Base-by-base conservation (phyloP, 1,284 basidiomycete genomes). In the Cutaneotrichosporon sp. region DNA sequence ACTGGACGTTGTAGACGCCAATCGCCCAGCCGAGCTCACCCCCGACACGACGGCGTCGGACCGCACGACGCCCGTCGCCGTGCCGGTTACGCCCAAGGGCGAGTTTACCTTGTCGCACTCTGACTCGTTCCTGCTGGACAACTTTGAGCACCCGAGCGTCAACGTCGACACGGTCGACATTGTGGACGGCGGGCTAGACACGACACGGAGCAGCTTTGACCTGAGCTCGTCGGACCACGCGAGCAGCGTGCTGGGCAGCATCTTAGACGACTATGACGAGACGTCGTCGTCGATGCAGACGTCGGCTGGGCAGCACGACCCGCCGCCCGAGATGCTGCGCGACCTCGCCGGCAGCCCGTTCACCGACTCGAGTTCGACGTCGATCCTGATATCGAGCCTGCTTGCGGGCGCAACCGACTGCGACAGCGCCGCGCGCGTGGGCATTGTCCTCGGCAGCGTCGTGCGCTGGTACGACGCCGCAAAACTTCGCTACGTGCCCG, bases 401-500 rank as follows among this genome's bases (percentile, higher is more conserved):
- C 49, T 55, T 2, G 15, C 18, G 4, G 44, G 37, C 2, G 48
- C 53, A 22, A 47, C 39, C 5, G 34, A 40, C 21, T 49, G 46
- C 20, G 30, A 36, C 9, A 17, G 38, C 4, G 53, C 53, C 2
- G 46, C 40, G 22, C 49, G 49, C 1, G 53, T 49, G 3, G 53
- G 53, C 14, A 33, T 49, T 5, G 34, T 55, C 22, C 53, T 55
- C 21, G 53, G 53, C n/a, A 47, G 48, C 1, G 49, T 55, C 4
- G 30, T 49, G 18, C 30, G 37, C 20, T 55, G 53, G 53, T 55
- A 55, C 35, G 49, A 55, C 17, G 44, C 40, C 10, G 48, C 48
- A 3, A 46, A 45, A 12, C 53, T 46, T 14, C 49, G 44, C 18
- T 55, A 51, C 40, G 43, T 55, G 12, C 53, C 53, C 9, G 49